These are phyloP conservation scores for Artemisia argyi DNA, from an alignment of 129 eudicot species.

Conservation along the genomic window DNA sequence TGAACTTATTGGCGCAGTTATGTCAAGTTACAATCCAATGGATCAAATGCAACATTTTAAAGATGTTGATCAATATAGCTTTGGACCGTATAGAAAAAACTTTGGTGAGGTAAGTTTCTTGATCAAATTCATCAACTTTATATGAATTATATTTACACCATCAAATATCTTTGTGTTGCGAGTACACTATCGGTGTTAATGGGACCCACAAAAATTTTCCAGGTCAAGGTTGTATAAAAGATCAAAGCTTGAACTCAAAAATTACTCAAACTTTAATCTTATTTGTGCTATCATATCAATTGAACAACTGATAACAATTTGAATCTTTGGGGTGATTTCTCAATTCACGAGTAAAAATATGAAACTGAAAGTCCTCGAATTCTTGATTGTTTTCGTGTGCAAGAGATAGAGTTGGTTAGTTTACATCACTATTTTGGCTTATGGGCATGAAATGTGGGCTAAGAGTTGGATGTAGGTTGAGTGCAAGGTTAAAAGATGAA, in stretches of 20 bases:
- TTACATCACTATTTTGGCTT: constrained; percentile 30
- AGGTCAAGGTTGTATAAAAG: not conserved
- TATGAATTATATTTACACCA: not conserved
- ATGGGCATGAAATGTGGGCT: constrained; percentile 27
- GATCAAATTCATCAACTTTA: constrained; percentile 5
- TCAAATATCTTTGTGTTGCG: not conserved
- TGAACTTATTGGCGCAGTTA: constrained; percentile 35
- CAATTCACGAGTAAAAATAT: not conserved
- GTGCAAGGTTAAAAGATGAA: constrained; percentile 37
- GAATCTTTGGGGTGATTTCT: not conserved
- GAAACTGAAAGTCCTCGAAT: not conserved
- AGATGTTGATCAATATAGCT: constrained; percentile 58
- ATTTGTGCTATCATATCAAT: not conserved
- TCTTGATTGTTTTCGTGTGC: constrained; percentile 25
- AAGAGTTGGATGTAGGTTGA: constrained; percentile 30
- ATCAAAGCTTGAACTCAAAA: not conserved
- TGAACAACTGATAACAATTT: not conserved
- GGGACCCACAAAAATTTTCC: not conserved
- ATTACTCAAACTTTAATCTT: not conserved
- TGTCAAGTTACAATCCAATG: constrained; percentile 55
- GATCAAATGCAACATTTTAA: constrained; percentile 63
- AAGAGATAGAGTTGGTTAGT: constrained; percentile 20
- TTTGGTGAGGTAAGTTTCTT: constrained; percentile 63
- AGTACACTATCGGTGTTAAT: not conserved
- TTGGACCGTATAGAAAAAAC: constrained; percentile 57